Base-by-base conservation (phyloP, 2,329 filamentous ascomycete genomes). In the Exophiala sp. region DNA sequence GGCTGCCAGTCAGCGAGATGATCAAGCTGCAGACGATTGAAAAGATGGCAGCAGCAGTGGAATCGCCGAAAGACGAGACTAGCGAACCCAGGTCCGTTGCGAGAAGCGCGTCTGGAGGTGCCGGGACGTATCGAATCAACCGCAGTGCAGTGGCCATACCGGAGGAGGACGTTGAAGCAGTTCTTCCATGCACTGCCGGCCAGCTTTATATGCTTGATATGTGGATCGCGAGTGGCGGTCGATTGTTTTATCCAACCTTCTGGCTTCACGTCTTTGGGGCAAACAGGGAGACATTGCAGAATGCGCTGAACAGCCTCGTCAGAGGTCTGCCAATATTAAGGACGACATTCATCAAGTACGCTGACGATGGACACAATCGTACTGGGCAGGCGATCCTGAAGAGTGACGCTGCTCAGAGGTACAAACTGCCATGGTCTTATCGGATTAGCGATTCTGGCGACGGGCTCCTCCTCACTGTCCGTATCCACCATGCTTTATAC, bases 401-500 rank as follows among this genome's bases (percentile, higher is more conserved):
- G 16, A 42, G 18, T 8, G 41, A 52, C 12, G 54, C 58, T 43
- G 52, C 41, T 39, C 61, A 62, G 11, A 52, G 47, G n/a, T 48
- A 56, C 39, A 33, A 39, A 7, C 29, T 61, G 9, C 54, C 61
- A 5, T 55, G 59, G 54, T 52, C 48, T 6, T 35, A 57, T 12
- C 29, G 47, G 2, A 33, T 55, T 20, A 16, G 35, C 5, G 16
- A 47, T 12, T 11, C 33, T n/a, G 43, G 21, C 3, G 34, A 45
- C 8, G 41, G 50, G 8, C 16, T 51, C 5, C 77, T 41, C 61
- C 33, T 71, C 42, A 71, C 79, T 2, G 74, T 90, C 4, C 76
- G 76, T 21, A 85, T 96, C 3, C 91, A 96, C 59, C 91, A 97
- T 67, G 88, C 88, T 0, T 75, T 96, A 0, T 97, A 96, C 65